These are phyloP conservation scores for Lathyrus tuberosus DNA, from an alignment of 306 rosid species.

Conservation along the genomic window DNA sequence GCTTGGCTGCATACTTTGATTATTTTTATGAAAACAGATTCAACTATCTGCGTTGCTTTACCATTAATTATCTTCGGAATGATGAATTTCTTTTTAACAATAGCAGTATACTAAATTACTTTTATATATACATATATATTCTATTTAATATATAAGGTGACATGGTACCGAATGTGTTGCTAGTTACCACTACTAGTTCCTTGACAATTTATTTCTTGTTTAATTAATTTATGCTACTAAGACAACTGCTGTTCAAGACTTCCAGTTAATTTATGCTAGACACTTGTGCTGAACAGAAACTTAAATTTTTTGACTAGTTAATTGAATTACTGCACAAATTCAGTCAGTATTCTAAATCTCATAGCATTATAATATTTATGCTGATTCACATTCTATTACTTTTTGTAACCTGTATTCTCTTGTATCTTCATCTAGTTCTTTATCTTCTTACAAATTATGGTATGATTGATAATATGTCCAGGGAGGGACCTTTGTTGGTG, in stretches of 20 bases:
- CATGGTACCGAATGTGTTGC: no score
- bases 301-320: constrained; percentile 23
- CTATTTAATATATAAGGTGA: no score
- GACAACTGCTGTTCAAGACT: constrained; percentile 15
- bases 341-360: constrained; percentile 12
- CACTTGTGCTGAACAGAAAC: not conserved
- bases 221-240: constrained; percentile 2
- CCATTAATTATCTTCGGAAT: constrained; percentile 1
- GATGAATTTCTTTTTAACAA: constrained; percentile 13
- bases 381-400: constrained; percentile 17
- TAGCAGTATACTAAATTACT: constrained; percentile 19
- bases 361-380: constrained; percentile 3
- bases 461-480: constrained; percentile 42
- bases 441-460: constrained; percentile 14
- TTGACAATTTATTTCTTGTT: constrained; percentile 9
- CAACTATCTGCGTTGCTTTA: constrained; percentile 15
- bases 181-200: constrained; percentile 1
- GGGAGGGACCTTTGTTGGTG: constrained; percentile 95
- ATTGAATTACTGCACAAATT: constrained; percentile 17
- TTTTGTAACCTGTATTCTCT: constrained; percentile 10
- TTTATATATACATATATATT: not conserved
- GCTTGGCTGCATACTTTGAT: not conserved
- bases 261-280: constrained; percentile 31
- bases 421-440: constrained; percentile 20
- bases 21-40: constrained; percentile 26